Evolutionary conservation across 495 filamentous ascomycete species (phyloP), one percentile per base, ranked within the genome.

Genomic region (Podospora appendiculata): DNA sequence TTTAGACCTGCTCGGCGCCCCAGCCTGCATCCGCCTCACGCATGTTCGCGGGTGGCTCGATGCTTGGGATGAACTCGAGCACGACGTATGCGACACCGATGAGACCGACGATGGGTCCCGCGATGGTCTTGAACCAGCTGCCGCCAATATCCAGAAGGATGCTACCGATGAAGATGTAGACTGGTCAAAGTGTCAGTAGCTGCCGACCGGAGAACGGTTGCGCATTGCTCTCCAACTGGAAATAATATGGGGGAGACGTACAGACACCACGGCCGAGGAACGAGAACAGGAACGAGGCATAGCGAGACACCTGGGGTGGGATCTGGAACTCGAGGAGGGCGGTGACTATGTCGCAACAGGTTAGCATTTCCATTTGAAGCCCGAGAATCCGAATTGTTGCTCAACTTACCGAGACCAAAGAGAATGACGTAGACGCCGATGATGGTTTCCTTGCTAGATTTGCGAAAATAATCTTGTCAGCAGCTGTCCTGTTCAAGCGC

Each of bases 1-100:
- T n/a, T 59, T 85, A 95, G 47, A 95, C 85, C 75, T 93, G 71
- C 76, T 95, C 90, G 45, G 89, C 88, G 53, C 90, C 90, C 90
- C 90, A 96, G 58, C 89, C 84, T 51, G 81, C 85, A 70, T 93
- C 89, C 52, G 73, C 75, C 69, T 95, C 90, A 68, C 93, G 83
- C 94, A 99, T 99, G 74, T 95, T 99, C 60, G 89, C 85, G 16
- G 94, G 94, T 17, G 94, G 92, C 77, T 99, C 93, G 64, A 99
- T 95, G 39, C 84, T 90, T 0, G 94, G 93, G 51, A 96, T 84
- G 70, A 89, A 99, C 73, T 97, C 91, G 57, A 97, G 80, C 16
- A 79, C 87, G 46, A 82, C 72, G 70, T 96, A 98, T 38, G 67
- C 84, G 40, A 94, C 60, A 49, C 92, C 92, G 52, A 87, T 77